Evolutionary conservation across 495 filamentous ascomycete genomes (phyloP), one percentile per base, ranked within the genome.

Genomic region (Penicillium dipodomyicola): DNA sequence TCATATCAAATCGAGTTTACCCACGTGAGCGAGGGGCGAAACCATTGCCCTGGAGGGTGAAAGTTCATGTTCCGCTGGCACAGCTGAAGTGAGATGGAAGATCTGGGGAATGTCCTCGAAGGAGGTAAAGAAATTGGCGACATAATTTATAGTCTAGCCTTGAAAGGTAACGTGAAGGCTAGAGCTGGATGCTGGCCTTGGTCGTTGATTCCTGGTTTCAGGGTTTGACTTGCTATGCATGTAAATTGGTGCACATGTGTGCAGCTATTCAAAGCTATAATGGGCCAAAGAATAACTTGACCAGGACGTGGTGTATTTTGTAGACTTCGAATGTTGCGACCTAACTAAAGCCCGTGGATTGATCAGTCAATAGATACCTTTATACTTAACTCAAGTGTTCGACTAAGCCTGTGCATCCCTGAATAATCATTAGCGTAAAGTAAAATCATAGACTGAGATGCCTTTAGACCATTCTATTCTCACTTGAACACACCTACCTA

Each of bases 151-250:
- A 23, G 22, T 23, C 22, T 25, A 25, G 6, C 23, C 23, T 25
- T 5, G 23, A 5, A 25, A 25, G 23, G 23, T 5, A 25, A 5
- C 23, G 23, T 25, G 23, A 25, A 25, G 23, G 23, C 23, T 25
- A 25, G 23, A 25, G 23, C 23, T 25, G 23, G 6, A 25, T 25
- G 27, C 27, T 29, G 27, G 8, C 27, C 2, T 29, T 29, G 27
- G 27, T 29, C 1, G 27, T 10, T 29, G 27, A 6, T 72, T 40
- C 63, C 64, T 4, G 67, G 67, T 5, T 63, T 64, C 0, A 25
- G 63, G 10, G 20, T 29, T 17, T 68, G 59, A 37, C 59, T 70
- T 51, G 50, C 58, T 3, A 59, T 61, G 3, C 71, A 77, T 63
- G 52, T 69, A 5, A 56, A 67, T 5, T 20, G 72, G 68, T 2